phyloP scores from a whole-genome alignment of 345 rosid species.

The Eucalyptus viminalis region DNA sequence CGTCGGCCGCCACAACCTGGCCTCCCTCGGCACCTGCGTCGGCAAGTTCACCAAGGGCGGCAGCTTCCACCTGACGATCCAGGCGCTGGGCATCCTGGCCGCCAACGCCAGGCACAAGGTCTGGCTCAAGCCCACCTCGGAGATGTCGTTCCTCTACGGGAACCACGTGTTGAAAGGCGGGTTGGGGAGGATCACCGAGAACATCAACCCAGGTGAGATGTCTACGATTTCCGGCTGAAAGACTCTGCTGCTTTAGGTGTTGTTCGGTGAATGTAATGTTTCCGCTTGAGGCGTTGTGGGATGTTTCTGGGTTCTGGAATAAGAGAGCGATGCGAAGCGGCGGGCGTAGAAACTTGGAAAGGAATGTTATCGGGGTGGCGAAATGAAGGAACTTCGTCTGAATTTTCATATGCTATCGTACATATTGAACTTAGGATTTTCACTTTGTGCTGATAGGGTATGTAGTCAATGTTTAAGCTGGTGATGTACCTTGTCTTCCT shows the following conservation, averaged over 20 bases:
- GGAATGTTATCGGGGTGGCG: neutral
- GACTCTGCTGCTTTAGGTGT: neutral
- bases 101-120: constrained; percentile 82
- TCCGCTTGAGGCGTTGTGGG: neutral
- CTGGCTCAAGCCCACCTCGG: constrained; percentile 91
- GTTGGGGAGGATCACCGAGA: constrained; percentile 74
- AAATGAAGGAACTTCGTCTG: neutral
- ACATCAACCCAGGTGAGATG: constrained; percentile 17
- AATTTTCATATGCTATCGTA: neutral
- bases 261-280: neutral
- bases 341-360: neutral
- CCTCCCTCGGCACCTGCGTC: constrained; percentile 64
- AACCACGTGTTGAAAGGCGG: constrained; percentile 93
- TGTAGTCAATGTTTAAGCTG: neutral
- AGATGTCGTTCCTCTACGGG: constrained; percentile 89
- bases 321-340: neutral
- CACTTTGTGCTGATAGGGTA: neutral
- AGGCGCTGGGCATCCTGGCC: constrained; percentile 48
- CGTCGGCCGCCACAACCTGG: constrained; percentile 42
- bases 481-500: neutral
- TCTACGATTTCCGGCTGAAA: neutral
- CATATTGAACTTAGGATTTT: neutral
- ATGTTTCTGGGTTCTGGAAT: neutral
- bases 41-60: constrained; percentile 81
- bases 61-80: constrained; percentile 62